Evolutionary conservation across 2,329 filamentous ascomycete genomes (phyloP), one percentile per base, ranked within the genome.

Genomic region (Penicillium sp.): DNA sequence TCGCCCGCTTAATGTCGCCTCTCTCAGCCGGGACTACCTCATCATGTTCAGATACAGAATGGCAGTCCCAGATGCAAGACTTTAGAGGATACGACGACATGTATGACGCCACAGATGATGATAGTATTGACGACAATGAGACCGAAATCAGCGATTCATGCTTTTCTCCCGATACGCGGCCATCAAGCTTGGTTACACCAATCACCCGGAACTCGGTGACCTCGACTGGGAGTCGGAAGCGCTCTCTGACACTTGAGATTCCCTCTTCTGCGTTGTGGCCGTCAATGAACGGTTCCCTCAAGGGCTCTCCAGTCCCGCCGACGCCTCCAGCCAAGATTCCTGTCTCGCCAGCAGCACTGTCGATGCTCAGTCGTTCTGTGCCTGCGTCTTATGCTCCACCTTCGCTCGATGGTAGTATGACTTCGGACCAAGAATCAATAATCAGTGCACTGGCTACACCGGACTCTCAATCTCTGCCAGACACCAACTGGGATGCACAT

Each of bases 401-500:
- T 4, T 97, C 93, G 5, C 80, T 96, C 4, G 92, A 96, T 75
- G 92, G 92, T 22, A 96, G 91, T 74, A 77, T 94, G 66, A 89
- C 86, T 9, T 96, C 92, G 2, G 92, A 97, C 69, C 92, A 96
- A 71, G 83, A 95, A 73, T 90, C 91, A 2, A 83, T 82, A 51
- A 82, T 92, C 72, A 96, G 91, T 67, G 90, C 90, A 47, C 92
- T 93, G 5, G 85, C 89, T 11, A 97, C 92, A 0, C 92, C 92
- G 14, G 82, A 93, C 58, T 81, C 90, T 61, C 84, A 76, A 31
- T 77, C 78, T 10, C 78, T 81, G 35, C 76, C 80, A 18, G 83
- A 84, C 45, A 77, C 80, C 54, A 81, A 83, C 53, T 95, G 90
- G 90, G 78, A 78, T 49, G 45, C 65, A 9, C 66, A 66, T 20